A percentile compares a stretch with the other conserved stretches of the same genome.
Conservation (phyloP, 495 filamentous ascomycete species). For the Aspergillus ellipticus region DNA sequence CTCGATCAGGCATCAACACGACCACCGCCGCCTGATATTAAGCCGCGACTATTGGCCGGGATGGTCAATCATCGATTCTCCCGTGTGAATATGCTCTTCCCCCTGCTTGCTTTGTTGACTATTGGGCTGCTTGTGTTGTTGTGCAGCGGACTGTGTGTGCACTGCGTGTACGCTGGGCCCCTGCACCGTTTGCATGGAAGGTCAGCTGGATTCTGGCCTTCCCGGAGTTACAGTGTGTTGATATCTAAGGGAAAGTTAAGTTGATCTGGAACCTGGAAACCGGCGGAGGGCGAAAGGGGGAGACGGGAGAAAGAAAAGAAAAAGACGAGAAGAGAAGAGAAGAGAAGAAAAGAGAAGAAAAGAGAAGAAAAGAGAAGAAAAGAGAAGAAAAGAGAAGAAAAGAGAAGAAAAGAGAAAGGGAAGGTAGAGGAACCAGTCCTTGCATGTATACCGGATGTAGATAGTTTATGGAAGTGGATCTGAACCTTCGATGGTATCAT, state of each 20-base stretch:
- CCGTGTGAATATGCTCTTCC: conserved; percentile 3
- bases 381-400: neutral
- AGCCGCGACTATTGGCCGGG: neutral
- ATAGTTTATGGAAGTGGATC: conserved; percentile 12
- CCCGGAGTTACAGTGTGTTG: conserved; percentile 12
- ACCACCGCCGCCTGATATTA: conserved; percentile 28
- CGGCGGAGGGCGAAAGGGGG: neutral
- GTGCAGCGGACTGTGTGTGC: conserved; percentile 15
- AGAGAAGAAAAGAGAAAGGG: conserved; percentile 3
- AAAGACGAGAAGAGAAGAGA: conserved; percentile 7
- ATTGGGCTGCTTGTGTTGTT: conserved; percentile 8
- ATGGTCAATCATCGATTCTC: neutral
- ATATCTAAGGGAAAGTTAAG: conserved; percentile 7
- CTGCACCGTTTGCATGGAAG: conserved; percentile 21
- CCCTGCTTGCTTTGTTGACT: conserved; percentile 8
- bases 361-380: conserved; percentile 3
- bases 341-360: neutral
- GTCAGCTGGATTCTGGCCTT: conserved; percentile 22
- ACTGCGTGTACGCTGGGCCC: conserved; percentile 17
- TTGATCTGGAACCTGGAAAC: conserved; percentile 2
- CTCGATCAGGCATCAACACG: conserved; percentile 34
- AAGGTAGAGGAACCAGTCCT: conserved; percentile 7
- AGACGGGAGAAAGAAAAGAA: conserved; percentile 1
- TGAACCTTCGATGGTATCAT: conserved; percentile 7
- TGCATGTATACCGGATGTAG: conserved; percentile 14